Conservation (phyloP, 1,284 basidiomycete genomes). For the Ceratobasidium sp. region DNA sequence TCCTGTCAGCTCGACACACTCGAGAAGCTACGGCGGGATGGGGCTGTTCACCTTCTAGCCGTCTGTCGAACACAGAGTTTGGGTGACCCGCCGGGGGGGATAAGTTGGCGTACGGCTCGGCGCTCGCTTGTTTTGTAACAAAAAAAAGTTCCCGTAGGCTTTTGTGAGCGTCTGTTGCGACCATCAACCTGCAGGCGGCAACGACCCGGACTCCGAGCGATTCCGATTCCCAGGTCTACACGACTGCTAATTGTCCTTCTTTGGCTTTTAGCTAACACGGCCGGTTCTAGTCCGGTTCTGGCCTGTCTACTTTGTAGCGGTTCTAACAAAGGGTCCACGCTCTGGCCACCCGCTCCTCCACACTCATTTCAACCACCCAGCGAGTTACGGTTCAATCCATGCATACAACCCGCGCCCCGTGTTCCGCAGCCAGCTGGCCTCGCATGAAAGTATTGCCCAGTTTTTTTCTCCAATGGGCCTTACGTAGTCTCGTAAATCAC, state of each 20-base stretch:
- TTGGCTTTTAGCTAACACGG: not conserved
- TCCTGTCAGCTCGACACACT: constrained; percentile 39
- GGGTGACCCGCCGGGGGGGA: too few species aligned
- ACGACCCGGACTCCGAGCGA: constrained; percentile 17
- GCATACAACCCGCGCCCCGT: too few species aligned
- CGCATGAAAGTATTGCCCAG: not conserved
- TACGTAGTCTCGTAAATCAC: not conserved
- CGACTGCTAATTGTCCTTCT: constrained; percentile 22
- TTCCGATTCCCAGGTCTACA: not conserved
- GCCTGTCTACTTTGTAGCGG: constrained; percentile 2
- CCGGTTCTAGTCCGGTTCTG: constrained; percentile 9
- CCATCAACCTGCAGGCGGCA: constrained; percentile 28
- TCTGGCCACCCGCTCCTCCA: too few species aligned
- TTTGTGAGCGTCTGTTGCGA: constrained; percentile 15
- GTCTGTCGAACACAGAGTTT: not conserved
- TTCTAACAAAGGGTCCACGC: constrained; percentile 11
- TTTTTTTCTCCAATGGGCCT: not conserved
- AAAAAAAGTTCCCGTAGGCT: not conserved
- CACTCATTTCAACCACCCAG: too few species aligned
- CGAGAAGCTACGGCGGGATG: not conserved
- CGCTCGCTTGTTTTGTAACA: not conserved
- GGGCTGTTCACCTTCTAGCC: constrained; percentile 29
- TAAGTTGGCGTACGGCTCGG: not conserved
- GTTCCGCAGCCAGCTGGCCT: too few species aligned
- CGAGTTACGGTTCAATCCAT: too few species aligned